Evolutionary conservation across 208 protist species (phyloP).

Genomic region (Leishmania major): DNA sequence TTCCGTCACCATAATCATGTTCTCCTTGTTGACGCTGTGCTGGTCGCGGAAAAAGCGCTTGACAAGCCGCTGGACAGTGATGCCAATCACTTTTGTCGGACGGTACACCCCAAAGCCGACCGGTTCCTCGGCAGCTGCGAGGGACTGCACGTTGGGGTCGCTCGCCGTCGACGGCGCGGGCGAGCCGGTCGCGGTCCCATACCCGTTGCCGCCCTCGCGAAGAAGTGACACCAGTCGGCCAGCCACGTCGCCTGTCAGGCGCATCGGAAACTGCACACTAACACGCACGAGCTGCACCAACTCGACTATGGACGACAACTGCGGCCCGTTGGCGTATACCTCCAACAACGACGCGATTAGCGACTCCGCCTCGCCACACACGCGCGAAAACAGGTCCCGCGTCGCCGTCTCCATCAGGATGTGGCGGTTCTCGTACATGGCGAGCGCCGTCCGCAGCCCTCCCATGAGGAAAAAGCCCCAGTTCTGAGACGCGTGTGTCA

Average conservation of each 20-base stretch:
- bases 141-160: neutral
- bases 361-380: conserved; percentile 41
- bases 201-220: neutral
- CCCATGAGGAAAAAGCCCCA: conserved; percentile 64
- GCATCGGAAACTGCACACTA: conserved; percentile 28
- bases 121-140: conserved; percentile 8
- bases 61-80: conserved; percentile 47
- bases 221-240: conserved; percentile 27
- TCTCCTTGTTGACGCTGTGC: conserved; percentile 63
- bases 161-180: neutral
- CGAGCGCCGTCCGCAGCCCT: conserved; percentile 18
- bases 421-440: conserved; percentile 26
- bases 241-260: conserved; percentile 26
- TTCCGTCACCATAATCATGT: conserved; percentile 65
- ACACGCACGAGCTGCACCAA: conserved; percentile 41
- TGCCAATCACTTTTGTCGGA: conserved; percentile 41
- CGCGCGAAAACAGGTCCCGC: conserved; percentile 21
- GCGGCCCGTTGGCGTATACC: conserved; percentile 17
- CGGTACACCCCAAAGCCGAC: conserved; percentile 27
- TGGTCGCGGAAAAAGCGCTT: conserved; percentile 63
- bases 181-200: neutral
- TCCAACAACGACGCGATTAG: conserved; percentile 37
- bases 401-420: conserved; percentile 26
- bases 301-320: conserved; percentile 29
- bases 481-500: conserved; percentile 44